A percentile compares a stretch with the other conserved stretches of the same genome.
Conservation (phyloP, 108 stramenopile genomes). For the Nitzschia palea region DNA sequence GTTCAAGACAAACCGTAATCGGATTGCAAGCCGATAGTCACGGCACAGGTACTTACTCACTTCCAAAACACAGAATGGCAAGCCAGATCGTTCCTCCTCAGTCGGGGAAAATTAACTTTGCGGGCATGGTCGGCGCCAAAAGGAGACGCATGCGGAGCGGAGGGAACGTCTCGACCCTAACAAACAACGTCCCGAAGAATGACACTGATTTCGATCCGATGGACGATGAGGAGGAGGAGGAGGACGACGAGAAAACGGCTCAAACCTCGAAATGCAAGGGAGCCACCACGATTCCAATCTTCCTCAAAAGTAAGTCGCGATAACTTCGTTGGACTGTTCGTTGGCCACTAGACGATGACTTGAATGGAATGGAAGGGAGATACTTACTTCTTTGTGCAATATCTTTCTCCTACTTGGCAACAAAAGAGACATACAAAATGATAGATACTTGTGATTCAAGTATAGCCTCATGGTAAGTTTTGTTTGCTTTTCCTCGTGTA, state of each 20-base stretch:
- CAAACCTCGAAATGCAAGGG: conserved; percentile 63
- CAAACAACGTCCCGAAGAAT: conserved; percentile 34
- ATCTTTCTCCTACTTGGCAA: background rate
- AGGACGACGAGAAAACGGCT: conserved; percentile 36
- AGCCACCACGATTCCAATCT: conserved; percentile 74
- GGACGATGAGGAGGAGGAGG: conserved; percentile 17
- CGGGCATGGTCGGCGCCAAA: conserved; percentile 50
- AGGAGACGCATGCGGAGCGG: conserved; percentile 56
- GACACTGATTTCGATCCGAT: background rate
- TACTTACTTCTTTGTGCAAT: background rate
- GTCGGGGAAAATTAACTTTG: conserved; percentile 42
- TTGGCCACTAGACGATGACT: too few species aligned
- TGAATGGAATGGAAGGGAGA: too few species aligned
- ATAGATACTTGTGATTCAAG: conserved; percentile 73
- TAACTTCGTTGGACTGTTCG: background rate
- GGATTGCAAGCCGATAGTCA: too few species aligned
- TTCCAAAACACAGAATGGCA: too few species aligned
- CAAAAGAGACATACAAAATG: conserved; percentile 78
- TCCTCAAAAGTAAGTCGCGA: conserved; percentile 68
- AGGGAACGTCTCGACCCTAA: conserved; percentile 50
- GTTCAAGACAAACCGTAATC: too few species aligned
- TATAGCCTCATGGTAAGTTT: conserved; percentile 71
- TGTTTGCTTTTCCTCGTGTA: background rate
- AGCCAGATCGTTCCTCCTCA: conserved; percentile 1
- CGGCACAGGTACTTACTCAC: too few species aligned